Evolutionary conservation across 2,329 filamentous ascomycete genomes (phyloP), one percentile per base, ranked within the genome.

Genomic region (Neonectria punicea): DNA sequence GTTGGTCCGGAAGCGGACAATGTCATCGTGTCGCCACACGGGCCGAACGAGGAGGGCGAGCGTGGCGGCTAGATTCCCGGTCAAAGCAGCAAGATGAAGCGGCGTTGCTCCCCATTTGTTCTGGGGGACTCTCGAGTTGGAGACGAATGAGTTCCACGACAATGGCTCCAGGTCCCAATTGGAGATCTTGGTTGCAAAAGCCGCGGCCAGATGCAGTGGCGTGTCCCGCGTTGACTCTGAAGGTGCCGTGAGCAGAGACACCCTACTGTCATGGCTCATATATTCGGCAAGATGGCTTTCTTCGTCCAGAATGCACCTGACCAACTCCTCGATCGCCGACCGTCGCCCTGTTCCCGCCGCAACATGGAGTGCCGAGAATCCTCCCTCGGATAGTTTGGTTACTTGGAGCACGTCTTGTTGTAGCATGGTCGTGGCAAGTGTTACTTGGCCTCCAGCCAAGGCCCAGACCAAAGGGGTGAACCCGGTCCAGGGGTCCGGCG

Each of bases 81-180:
- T 39, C 16, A 58, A 28, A 4, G 54, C 54, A 16, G 54, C 25
- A n/a, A 58, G 25, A 16, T 58, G 54, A 20, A 58, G 43, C 11
- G 54, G 54, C 41, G 54, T 58, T 8, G 54, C 43, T 34, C 54
- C 54, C 54, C 54, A 58, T 18, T 18, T 22, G 30, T 58, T 58
- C 16, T n/a, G 22, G 2, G 28, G 25, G 18, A 13, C 22, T n/a
- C 10, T 30, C 5, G 13, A 56, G 20, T n/a, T 5, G 18, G 20
- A 39, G 39, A 46, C 20, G 9, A 56, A 32, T 8, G 8, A 13
- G 14, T 39, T 14, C 25, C 25, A 49, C 20, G 54, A 20, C 10
- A 18, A 9, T 11, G 30, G 11, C 7, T 47, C 44, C 5, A 47
- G 20, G 18, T 47, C 20, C 44, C 20, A 47, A 8, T 14, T 25